Base-by-base conservation (phyloP, 2,329 filamentous ascomycete species). In the Emergomyces africanus region DNA sequence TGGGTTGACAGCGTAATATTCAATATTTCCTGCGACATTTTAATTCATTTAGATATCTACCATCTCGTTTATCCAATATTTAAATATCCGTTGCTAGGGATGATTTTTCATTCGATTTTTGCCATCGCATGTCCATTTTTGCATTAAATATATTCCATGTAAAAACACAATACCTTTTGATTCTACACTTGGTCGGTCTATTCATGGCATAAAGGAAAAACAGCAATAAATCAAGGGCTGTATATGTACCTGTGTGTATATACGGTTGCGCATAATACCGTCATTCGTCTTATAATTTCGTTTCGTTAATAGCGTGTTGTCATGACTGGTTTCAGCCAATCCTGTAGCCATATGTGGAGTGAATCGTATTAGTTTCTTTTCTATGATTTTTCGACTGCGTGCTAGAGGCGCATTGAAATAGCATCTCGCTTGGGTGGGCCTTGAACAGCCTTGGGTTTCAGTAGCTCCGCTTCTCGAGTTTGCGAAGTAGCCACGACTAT, bases 401-500 rank as follows among this genome's bases (percentile, higher is more conserved):
- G 10, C 15, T 30, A 10, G 49, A 2, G 49, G 15, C 44, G 23
- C 12, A 15, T 28, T 25, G 44, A 35, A 18, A 4, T 20, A 35
- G 49, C 9, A 35, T 51, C 30, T 10, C 30, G 15, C 30, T 35
- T 51, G 49, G 28, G 30, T 15, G 4, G 4, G 30, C 18, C 23
- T 51, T n/a, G n/a, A n/a, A n/a, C 28, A 5, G 28, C 28, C 15
- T 33, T 33, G 6, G n/a, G 2, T 35, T 33, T 35, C 28, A 33
- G 15, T 28, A 51, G n/a, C 15, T 18, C 18, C 18, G 30, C 23
- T 15, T 18, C 35, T 54, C 33, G 2, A 35, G 30, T 33, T 10
- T 42, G 54, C 64, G 61, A 64, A 63, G 58, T 71, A 69, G 70
- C 64, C 61, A 42, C 46, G 59, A 3, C 68, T 71, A 37, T 68